Evolutionary conservation across 306 rosid species (phyloP).

Genomic region (Rosa persica): DNA sequence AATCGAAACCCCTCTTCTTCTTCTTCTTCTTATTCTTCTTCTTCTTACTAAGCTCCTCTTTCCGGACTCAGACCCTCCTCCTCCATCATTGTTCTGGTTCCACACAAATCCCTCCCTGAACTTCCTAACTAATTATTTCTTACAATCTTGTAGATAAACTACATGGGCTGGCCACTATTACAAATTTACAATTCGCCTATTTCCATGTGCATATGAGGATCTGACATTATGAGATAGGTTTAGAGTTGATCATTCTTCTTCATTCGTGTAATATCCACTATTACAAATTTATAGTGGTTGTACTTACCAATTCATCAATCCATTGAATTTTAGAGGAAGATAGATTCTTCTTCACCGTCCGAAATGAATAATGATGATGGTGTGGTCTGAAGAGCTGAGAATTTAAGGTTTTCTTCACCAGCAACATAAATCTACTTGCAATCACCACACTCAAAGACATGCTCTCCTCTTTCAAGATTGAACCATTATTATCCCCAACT

Average conservation of each 20-base stretch:
- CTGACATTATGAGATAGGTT: background rate
- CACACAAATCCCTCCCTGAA: no score
- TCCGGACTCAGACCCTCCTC: no score
- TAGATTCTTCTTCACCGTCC: constrained; percentile 25
- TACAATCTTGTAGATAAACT: constrained; percentile 3
- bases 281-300: background rate
- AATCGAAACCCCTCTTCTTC: no score
- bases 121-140: no score
- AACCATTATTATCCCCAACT: no score
- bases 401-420: background rate
- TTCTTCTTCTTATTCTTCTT: no score
- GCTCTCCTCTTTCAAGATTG: no score
- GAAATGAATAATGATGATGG: background rate
- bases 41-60: no score
- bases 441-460: no score
- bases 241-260: background rate
- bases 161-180: background rate
- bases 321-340: no score
- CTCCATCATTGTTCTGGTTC: no score
- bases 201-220: background rate
- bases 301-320: background rate
- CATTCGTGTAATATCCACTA: background rate
- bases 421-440: no score
- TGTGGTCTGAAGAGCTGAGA: constrained; percentile 21
- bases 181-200: background rate